Evolutionary conservation across 2,329 filamentous ascomycete species (phyloP).

Genomic region (Stachybotrys echinatus): DNA sequence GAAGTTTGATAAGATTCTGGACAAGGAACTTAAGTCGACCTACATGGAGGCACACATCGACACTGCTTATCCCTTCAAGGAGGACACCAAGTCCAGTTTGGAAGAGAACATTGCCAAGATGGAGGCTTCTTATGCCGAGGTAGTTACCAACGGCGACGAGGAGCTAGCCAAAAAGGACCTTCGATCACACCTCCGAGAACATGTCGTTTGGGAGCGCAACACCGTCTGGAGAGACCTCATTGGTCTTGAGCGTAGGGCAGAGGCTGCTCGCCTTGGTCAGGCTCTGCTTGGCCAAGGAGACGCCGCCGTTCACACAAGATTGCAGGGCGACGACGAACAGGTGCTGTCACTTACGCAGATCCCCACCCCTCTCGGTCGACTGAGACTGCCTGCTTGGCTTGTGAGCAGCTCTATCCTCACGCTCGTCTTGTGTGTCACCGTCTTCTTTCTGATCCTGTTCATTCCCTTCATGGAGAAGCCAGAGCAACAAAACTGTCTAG

Average conservation of each 20-base stretch:
- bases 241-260: constrained; percentile 89
- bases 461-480: constrained; percentile 78
- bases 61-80: constrained; percentile 74
- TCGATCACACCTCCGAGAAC: constrained; percentile 84
- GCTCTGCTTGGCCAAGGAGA: constrained; percentile 74
- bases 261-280: constrained; percentile 86
- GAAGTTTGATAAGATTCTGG: constrained; percentile 96
- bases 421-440: constrained; percentile 60
- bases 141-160: constrained; percentile 78
- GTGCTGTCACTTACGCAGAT: constrained; percentile 60
- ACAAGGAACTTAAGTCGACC: constrained; percentile 69
- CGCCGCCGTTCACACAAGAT: constrained; percentile 60
- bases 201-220: constrained; percentile 98
- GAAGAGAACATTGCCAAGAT: constrained; percentile 68
- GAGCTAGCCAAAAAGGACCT: constrained; percentile 76
- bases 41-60: constrained; percentile 75
- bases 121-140: constrained; percentile 72
- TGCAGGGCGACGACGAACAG: constrained; percentile 81
- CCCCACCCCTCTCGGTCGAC: constrained; percentile 71
- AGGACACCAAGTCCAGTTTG: constrained; percentile 64
- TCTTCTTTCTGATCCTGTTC: constrained; percentile 71
- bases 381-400: constrained; percentile 75
- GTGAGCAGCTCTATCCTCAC: constrained; percentile 77
- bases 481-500: constrained; percentile 94
- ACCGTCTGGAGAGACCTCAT: constrained; percentile 99